Evolutionary conservation across 176 grass and related monocot species (phyloP).

Genomic region (Triticum monococcum): DNA sequence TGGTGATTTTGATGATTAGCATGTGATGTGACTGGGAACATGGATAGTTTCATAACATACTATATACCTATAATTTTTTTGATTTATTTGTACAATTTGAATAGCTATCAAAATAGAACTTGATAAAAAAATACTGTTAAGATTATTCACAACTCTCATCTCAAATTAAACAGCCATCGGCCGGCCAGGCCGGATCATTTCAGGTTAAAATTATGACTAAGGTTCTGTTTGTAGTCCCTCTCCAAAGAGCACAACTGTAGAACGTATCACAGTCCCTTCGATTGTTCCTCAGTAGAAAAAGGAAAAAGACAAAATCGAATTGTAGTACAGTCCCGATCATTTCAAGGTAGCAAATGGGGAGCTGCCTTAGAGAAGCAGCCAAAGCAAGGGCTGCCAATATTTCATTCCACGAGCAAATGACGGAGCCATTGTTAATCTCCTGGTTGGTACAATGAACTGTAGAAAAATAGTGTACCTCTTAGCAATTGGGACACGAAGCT

Average conservation of each 20-base stretch:
- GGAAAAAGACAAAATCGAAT: not conserved
- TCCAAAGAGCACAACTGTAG: not conserved
- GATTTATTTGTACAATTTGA: not conserved
- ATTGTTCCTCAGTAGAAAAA: not conserved
- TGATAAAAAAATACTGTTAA: not conserved
- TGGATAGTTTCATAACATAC: not conserved
- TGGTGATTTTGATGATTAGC: not conserved
- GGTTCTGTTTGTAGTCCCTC: no score
- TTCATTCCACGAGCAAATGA: constrained; percentile 15
- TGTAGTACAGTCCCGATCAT: not conserved
- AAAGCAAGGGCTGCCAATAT: not conserved
- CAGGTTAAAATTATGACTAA: not conserved
- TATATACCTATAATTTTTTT: not conserved
- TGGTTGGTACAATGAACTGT: constrained; percentile 26
- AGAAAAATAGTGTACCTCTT: not conserved
- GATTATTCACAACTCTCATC: no score
- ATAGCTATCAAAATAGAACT: not conserved
- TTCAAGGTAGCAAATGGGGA: not conserved
- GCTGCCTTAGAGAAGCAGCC: not conserved
- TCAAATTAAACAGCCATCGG: not conserved
- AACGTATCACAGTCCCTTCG: not conserved
- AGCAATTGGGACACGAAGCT: not conserved
- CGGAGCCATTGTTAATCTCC: not conserved
- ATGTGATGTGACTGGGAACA: not conserved
- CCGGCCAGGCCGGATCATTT: not conserved